phyloP scores from a whole-genome alignment of 2,329 filamentous ascomycete genomes.

The Scedosporium apiospermum region DNA sequence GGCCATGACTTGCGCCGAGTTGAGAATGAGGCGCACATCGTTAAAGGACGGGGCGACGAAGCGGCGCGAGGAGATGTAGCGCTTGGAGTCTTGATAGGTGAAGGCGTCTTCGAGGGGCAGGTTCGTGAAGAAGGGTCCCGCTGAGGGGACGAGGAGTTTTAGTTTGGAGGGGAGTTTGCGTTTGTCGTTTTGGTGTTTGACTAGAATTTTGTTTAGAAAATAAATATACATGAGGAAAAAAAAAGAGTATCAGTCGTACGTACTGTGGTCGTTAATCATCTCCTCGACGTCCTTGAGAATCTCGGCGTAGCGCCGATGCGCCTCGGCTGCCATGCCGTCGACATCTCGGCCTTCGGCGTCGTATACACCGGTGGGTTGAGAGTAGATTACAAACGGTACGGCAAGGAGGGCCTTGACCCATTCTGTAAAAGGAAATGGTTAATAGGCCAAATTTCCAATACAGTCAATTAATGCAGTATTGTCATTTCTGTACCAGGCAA shows the following conservation, averaged over 20 bases:
- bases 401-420: conserved; percentile 95
- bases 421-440: conserved; percentile 41
- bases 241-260: conserved; percentile 15
- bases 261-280: conserved; percentile 87
- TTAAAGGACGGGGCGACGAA: conserved; percentile 98
- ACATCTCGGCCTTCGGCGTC: conserved; percentile 58
- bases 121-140: conserved; percentile 89
- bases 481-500: too few relatives aligned
- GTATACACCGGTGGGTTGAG: conserved; percentile 82
- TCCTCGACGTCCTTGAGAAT: conserved; percentile 90
- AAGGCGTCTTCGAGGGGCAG: conserved; percentile 84
- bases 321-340: conserved; percentile 64
- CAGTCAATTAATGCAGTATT: too few relatives aligned
- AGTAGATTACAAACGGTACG: conserved; percentile 93
- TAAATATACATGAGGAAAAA: background rate
- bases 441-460: too few relatives aligned
- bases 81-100: conserved; percentile 74
- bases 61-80: conserved; percentile 80
- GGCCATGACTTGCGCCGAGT: conserved; percentile 89
- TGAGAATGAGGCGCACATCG: conserved; percentile 84
- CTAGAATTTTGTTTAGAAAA: conserved; percentile 17
- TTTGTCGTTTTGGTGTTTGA: conserved; percentile 58
- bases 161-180: conserved; percentile 74
- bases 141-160: conserved; percentile 79
- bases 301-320: conserved; percentile 83